Evolutionary conservation across 257 asterid genomes (phyloP), one percentile per base, ranked within the genome.

Genomic region (Nicotiana tomentosiformis): DNA sequence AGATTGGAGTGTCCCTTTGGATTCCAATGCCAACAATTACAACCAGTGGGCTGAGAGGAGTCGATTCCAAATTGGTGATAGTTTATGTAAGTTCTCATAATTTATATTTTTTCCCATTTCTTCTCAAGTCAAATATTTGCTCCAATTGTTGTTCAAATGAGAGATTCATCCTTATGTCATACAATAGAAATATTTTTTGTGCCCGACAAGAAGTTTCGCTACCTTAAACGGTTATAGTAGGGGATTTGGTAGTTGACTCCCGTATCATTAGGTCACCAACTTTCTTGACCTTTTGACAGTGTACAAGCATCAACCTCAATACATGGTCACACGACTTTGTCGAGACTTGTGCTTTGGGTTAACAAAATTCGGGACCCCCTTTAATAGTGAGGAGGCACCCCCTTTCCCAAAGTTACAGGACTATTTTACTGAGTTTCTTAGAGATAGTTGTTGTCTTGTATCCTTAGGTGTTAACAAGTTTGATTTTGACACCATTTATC

Each of bases 1-100:
- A 53, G 93, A 88, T 29, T 93, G 98, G 98, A 72, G 85, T 79
- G 84, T 85, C 51, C 97, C 97, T 26, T 7, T 86, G 81, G 97
- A 90, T 78, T 82, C 93, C 14, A 87, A 83, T 72, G 82, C 91
- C 20, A 80, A 87, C 11, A 43, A 29, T 51, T 76, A 76, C 23
- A 49, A 39, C n/a, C 80, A 49, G 11, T 76, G 64, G 80, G 64
- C 80, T 20, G 64, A 76, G 62, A 76, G 37, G 51, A 46, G 39
- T 49, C 64, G 64, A 15, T 76, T 49, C 18, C 62, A 76, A 76
- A 23, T 76, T n/a, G 62, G 62, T 10, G 80, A 76, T 39, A 23
- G 43, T 8, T 9, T 76, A 20, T 16, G 80, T 76, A 76, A 76
- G 20, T 76, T 76, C 39, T 70, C 57, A 18, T 51, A 30, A 9